Base-by-base conservation (phyloP, 1,284 basidiomycete species). In the Sphaerobolus stellatus region DNA sequence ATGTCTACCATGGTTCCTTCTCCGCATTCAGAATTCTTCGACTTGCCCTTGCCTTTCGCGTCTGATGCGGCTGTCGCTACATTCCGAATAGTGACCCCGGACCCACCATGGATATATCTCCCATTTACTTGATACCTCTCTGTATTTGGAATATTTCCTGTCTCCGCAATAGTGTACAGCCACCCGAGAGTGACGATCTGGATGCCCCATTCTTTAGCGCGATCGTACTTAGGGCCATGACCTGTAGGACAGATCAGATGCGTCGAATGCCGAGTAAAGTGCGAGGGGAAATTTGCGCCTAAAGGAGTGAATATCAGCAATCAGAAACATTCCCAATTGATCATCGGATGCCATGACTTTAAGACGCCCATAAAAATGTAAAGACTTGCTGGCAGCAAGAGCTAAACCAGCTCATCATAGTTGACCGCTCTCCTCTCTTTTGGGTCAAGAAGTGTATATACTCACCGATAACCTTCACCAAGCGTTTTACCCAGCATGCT, bases 161-260 rank as follows among this genome's bases (percentile, higher is more conserved):
- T 72, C 31, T 60, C 68, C 14, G 77, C 80, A 56, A 88, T 76
- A 1, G 69, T 68, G 5, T 72, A 73, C n/a, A 92, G 64, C 86
- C 87, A 91, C 9, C 68, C 66, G 68, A 85, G 72, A 44, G 76
- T 75, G 13, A 89, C 73, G 14, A 88, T 78, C 0, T 82, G 80
- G 6, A 84, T 79, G 4, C 72, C 73, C 89, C 90, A 91, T 61
- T 88, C 81, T 40, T 67, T 61, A 3, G 90, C 90, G 64, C 85
- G 89, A n/a, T 82, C 78, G 50, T 79, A 88, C 64, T 92, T 92
- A 14, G 75, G 70, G 11, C 90, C 90, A 0, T 65, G 71, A 1
- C 76, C 79, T 5, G 82, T 78, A 0, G 88, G 86, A 66, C 90
- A 92, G 4, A 92, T 69, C 2, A 92, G 74, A 60, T 91, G 86